Base-by-base conservation (phyloP, 2,329 filamentous ascomycete genomes). In the Exophiala xenobiotica region DNA sequence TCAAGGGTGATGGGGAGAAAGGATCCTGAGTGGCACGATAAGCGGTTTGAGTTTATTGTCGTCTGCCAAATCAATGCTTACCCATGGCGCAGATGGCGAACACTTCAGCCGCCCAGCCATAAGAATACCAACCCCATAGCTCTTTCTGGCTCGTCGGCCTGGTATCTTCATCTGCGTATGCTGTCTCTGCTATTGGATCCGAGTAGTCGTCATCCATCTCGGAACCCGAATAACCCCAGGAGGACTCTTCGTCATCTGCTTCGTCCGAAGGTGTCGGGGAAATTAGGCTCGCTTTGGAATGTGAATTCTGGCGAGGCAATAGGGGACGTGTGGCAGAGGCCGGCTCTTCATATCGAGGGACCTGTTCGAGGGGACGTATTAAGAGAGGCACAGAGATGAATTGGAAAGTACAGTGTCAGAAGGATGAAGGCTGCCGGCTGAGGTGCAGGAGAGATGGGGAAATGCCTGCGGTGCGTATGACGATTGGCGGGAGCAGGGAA, bases 1-100 rank as follows among this genome's bases (percentile, higher is more conserved):
- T 99, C 93, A 56, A 99, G 80, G 3, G 93, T 87, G 54, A 99
- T 95, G 19, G 93, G 93, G 56, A 99, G 91, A 71, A 99, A 99
- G 31, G 90, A 95, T 41, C 87, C 90, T 92, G 63, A 51, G 47
- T 50, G 46, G 35, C 11, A 49, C 14, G 12, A 29, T 52, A 23
- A 52, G 49, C 23, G 41, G 45, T 44, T 53, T 51, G 63, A 56
- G 62, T 35, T 9, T 35, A 12, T 35, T 35, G 12, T 35, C 31
- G 18, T 35, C 31, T 12, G n/a, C 31, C 18, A 4, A 16, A 45
- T 22, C 14, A 9, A 14, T 35, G 27, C 47, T 54, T 68, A 72
- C 91, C 84, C 67, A 88, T 82, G 18, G 84, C 92, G 69, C 93
- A 97, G 50, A 97, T 88, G 12, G 95, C 89, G 68, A 96, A 97